Evolutionary conservation across 202 grass and related monocot genomes (phyloP).

Genomic region (Hordeum pubiflorum): DNA sequence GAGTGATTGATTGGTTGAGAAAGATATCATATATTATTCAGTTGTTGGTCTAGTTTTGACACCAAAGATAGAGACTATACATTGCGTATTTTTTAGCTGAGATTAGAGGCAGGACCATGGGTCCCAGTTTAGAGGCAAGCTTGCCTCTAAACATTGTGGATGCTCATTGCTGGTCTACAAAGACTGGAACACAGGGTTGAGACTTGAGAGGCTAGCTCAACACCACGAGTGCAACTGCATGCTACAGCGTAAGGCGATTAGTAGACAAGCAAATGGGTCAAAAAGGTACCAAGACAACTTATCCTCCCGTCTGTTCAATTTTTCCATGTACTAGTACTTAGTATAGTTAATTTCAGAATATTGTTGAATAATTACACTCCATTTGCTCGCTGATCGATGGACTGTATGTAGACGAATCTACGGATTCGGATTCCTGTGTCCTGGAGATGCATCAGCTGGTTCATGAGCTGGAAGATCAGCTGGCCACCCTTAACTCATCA

Average conservation of each 20-base stretch:
- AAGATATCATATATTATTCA: no score
- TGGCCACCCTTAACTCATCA: neutral
- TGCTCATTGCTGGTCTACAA: neutral
- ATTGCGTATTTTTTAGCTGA: no score
- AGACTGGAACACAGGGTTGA: neutral
- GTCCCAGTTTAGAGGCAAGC: no score
- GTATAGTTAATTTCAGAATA: neutral
- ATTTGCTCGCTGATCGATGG: no score
- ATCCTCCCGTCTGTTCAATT: neutral
- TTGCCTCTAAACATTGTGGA: no score
- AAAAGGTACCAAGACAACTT: neutral
- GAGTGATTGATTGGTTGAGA: no score
- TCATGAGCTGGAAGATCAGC: neutral
- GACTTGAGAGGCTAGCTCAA: neutral
- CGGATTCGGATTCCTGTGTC: neutral
- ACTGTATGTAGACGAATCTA: neutral
- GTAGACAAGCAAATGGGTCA: neutral
- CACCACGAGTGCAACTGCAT: neutral
- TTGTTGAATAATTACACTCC: neutral
- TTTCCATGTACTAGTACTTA: neutral
- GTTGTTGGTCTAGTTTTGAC: no score
- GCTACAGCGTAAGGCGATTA: neutral
- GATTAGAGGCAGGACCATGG: no score
- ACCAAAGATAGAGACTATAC: no score
- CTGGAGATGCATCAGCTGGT: neutral